Base-by-base conservation (phyloP, 225 moss, liverwort and hornwort species). In the Sphagnum contortum region DNA sequence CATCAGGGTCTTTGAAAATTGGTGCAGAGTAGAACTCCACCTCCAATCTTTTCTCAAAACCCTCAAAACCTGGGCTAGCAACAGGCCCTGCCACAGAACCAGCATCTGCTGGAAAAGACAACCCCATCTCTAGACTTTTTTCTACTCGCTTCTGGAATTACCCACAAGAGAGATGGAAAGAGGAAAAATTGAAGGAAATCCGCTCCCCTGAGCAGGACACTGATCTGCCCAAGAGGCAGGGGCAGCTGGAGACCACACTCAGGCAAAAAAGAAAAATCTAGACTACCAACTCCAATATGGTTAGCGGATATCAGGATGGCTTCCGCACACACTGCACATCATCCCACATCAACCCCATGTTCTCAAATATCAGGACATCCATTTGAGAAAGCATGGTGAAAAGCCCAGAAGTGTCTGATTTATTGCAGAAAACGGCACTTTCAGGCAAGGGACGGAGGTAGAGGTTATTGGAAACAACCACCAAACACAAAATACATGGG, bases 301-400 rank as follows among this genome's bases (percentile, higher is more conserved):
- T 79, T 55, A 80, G 82, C 82, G 71, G 75, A 79, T 93, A 91
- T 98, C 98, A 98, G 93, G 98, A 98, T 86, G 98, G 98, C 91
- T 93, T 93, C n/a, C 93, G 78, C n/a, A 91, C 93, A 78, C 98
- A 98, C 96, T 96, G 92, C 87, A 86, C 58, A 73, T 44, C 9
- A 54, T 10, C 62, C 68, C 46, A 62, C 44, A 13, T 5, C 29
- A 29, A 29, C 29, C 29, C 29, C 29, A 29, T 29, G 29, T 29
- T 29, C 29, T 29, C 29, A 29, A 29, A 29, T 29, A 29, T 29
- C 29, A 29, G 29, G 29, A 29, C 29, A 29, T 29, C 0, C 29
- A 29, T 29, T 29, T 29, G 29, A 29, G 29, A 29, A 29, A 29
- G 29, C 29, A 29, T 29, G 29, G 29, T 29, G 29, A 29, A 29